Conservation (phyloP, 139 green algal genomes). For the Chlorella sorokiniana region DNA sequence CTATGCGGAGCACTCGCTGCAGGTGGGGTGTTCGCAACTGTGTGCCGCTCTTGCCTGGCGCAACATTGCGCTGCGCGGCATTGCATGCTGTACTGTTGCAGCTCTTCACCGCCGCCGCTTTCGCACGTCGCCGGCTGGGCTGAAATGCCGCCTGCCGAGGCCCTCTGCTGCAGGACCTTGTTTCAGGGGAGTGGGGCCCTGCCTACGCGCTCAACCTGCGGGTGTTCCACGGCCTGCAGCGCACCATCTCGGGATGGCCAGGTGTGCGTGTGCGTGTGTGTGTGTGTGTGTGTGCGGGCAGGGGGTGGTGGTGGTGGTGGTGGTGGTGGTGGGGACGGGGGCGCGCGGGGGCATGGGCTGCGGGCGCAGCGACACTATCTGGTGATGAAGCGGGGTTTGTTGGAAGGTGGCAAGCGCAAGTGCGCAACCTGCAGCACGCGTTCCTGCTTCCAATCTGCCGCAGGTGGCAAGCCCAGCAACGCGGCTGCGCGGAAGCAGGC, state of each 20-base stretch:
- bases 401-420: too few relatives aligned
- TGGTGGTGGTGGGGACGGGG: not conserved
- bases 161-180: conserved; percentile 17
- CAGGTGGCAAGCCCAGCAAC: conserved; percentile 11
- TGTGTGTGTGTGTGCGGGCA: not conserved
- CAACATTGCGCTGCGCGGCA: not conserved
- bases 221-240: conserved; percentile 10
- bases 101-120: not conserved
- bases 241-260: conserved; percentile 35
- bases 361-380: not conserved
- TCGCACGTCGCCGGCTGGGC: not conserved
- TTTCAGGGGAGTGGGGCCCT: not conserved
- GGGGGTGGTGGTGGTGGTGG: not conserved
- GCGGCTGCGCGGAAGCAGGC: not conserved
- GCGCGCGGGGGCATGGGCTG: not conserved
- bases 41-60: not conserved
- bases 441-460: too few relatives aligned
- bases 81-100: not conserved
- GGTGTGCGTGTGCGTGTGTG: not conserved
- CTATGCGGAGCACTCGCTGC: conserved; percentile 25
- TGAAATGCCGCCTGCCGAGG: not conserved
- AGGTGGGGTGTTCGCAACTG: not conserved
- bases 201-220: conserved; percentile 19
- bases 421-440: too few relatives aligned
- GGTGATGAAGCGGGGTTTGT: not conserved